A percentile compares a stretch with the other conserved stretches of the same genome.
phyloP scores from a whole-genome alignment of 2,329 filamentous ascomycete genomes.

The Fusarium sterilihyphosum region DNA sequence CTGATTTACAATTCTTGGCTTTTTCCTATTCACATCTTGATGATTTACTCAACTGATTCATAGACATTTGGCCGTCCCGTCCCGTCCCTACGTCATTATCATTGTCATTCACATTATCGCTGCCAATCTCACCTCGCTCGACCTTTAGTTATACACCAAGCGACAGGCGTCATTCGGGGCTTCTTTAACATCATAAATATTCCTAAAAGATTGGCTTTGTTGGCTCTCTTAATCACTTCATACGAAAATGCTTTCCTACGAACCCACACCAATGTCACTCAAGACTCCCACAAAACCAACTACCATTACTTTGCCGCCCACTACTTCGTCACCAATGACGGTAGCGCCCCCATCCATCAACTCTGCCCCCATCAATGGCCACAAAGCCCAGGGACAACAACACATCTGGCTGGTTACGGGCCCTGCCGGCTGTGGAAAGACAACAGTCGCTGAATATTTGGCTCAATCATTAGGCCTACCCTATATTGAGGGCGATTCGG shows the following conservation, averaged over 20 bases:
- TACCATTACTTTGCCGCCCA: slow-evolving; percentile 36
- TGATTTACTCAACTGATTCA: slow-evolving; percentile 11
- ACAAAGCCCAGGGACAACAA: slow-evolving; percentile 54
- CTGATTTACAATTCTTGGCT: slow-evolving; percentile 11
- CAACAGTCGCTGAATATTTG: slow-evolving; percentile 75
- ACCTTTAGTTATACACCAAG: slow-evolving; percentile 13
- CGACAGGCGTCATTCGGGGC: slow-evolving; percentile 21
- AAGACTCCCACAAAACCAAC: slow-evolving; percentile 51
- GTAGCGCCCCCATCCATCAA: slow-evolving; percentile 39
- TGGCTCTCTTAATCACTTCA: background rate
- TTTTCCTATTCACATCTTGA: slow-evolving; percentile 14
- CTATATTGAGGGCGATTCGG: slow-evolving; percentile 82
- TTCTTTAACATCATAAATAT: background rate
- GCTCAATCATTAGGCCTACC: slow-evolving; percentile 70
- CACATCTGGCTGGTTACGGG: slow-evolving; percentile 86
- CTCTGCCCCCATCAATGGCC: slow-evolving; percentile 45
- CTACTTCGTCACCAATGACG: slow-evolving; percentile 38
- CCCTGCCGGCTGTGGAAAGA: slow-evolving; percentile 83
- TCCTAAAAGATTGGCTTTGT: slow-evolving; percentile 2
- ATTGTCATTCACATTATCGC: slow-evolving; percentile 25
- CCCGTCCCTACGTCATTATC: slow-evolving; percentile 23
- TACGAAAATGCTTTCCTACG: slow-evolving; percentile 61
- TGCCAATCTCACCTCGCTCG: slow-evolving; percentile 18
- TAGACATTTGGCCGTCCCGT: slow-evolving; percentile 13
- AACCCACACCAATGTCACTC: slow-evolving; percentile 56